Percentiles rank a stretch among this genome's conserved stretches.
Conservation (phyloP, 1,284 basidiomycete species). For the Entoloma clypeatum region DNA sequence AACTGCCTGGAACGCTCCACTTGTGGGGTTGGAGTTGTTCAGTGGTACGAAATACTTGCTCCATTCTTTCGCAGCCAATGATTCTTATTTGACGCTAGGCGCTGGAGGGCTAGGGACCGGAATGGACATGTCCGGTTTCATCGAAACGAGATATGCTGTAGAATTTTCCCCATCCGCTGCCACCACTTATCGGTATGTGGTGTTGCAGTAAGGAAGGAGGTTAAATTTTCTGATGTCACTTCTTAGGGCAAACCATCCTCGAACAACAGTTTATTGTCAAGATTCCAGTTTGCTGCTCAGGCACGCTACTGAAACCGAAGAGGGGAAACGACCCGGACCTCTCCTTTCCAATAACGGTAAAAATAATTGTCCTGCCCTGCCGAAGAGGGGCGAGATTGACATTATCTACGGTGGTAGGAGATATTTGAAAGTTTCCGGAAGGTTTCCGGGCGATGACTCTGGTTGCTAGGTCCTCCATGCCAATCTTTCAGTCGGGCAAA, state of each 20-base stretch:
- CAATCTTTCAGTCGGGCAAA: constrained; percentile 66
- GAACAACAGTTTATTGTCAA: constrained; percentile 58
- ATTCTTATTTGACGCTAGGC: constrained; percentile 35
- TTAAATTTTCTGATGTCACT: constrained; percentile 7
- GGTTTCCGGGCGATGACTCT: constrained; percentile 1
- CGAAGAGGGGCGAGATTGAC: constrained; percentile 56
- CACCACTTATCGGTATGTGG: constrained; percentile 52
- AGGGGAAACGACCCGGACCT: constrained; percentile 36
- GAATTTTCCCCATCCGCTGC: constrained; percentile 63
- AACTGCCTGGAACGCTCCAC: constrained; percentile 34
- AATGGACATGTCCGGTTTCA: constrained; percentile 51
- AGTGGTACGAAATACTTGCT: constrained; percentile 39
- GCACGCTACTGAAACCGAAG: constrained; percentile 47
- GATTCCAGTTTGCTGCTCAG: constrained; percentile 57
- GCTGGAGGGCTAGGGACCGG: constrained; percentile 69
- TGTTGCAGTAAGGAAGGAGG: not conserved
- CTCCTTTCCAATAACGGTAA: constrained; percentile 37
- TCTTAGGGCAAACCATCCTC: constrained; percentile 54
- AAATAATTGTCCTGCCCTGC: constrained; percentile 45
- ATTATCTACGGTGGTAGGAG: constrained; percentile 65
- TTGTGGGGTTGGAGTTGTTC: constrained; percentile 61
- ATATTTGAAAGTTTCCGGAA: not conserved
- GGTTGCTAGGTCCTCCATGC: constrained; percentile 57
- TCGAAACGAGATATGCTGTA: constrained; percentile 63
- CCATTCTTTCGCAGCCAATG: constrained; percentile 3